phyloP scores from a whole-genome alignment of 2,329 filamentous ascomycete genomes.

The Scedosporium apiospermum region DNA sequence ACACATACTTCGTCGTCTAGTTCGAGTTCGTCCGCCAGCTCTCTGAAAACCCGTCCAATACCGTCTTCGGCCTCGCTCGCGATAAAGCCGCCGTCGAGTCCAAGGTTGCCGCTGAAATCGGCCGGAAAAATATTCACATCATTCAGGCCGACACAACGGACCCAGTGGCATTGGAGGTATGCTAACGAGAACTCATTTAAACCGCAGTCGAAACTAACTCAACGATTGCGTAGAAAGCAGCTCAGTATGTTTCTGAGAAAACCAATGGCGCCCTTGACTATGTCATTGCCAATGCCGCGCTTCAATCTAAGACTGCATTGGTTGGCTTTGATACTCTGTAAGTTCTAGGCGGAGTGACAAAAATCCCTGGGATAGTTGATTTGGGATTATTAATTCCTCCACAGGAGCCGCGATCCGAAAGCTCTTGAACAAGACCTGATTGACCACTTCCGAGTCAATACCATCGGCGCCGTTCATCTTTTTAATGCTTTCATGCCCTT shows the following conservation, averaged over 20 bases:
- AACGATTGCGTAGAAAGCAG: no score
- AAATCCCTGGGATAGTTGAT: background rate
- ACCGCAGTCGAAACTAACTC: no score
- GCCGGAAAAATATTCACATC: slow-evolving; percentile 28
- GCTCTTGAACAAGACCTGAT: slow-evolving; percentile 4
- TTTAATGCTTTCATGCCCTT: slow-evolving; percentile 43
- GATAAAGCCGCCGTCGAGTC: slow-evolving; percentile 28
- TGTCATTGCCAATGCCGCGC: no score
- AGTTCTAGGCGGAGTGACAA: background rate
- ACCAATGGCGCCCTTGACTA: no score
- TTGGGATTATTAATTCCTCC: no score
- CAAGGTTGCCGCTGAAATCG: slow-evolving; percentile 21
- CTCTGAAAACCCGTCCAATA: slow-evolving; percentile 28
- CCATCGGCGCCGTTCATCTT: slow-evolving; percentile 38
- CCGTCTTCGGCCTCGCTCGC: slow-evolving; percentile 33
- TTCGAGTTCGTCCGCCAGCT: slow-evolving; percentile 29
- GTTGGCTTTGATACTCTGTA: no score
- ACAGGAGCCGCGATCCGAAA: no score
- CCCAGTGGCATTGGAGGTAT: slow-evolving; percentile 4
- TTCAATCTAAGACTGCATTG: no score
- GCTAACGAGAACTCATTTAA: no score
- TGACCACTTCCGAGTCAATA: slow-evolving; percentile 31
- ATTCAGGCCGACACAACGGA: slow-evolving; percentile 20
- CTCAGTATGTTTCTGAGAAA: background rate
- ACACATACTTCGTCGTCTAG: slow-evolving; percentile 5